Evolutionary conservation across 305 asterid genomes (phyloP).

Genomic region (Salvia sclarea): DNA sequence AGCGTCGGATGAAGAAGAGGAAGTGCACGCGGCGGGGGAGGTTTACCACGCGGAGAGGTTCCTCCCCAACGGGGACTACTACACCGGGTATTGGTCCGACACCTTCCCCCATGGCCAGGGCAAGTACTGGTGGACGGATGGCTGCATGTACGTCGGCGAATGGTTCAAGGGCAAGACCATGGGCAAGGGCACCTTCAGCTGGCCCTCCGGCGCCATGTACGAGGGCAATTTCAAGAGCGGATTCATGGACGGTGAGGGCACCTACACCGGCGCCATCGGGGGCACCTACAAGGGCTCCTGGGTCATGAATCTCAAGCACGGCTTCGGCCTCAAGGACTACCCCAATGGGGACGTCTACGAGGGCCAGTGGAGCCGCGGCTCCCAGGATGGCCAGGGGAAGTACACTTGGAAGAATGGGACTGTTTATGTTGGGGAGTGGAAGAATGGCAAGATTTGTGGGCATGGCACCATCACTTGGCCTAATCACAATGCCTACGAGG

Average conservation of each 20-base stretch:
- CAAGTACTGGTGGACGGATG: slow-evolving; percentile 92
- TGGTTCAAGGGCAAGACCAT: slow-evolving; percentile 65
- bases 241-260: slow-evolving; percentile 80
- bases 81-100: slow-evolving; percentile 77
- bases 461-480: slow-evolving; percentile 59
- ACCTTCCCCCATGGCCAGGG: slow-evolving; percentile 73
- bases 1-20: slow-evolving; percentile 40
- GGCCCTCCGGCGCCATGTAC: slow-evolving; percentile 73
- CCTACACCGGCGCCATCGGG: slow-evolving; percentile 58
- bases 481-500: slow-evolving; percentile 59
- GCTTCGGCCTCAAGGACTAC: slow-evolving; percentile 52
- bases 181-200: slow-evolving; percentile 61
- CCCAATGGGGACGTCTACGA: slow-evolving; percentile 58
- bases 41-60: slow-evolving; percentile 74
- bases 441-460: slow-evolving; percentile 53
- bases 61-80: slow-evolving; percentile 88
- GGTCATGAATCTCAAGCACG: slow-evolving; percentile 71
- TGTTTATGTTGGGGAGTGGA: slow-evolving; percentile 62
- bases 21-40: slow-evolving; percentile 57
- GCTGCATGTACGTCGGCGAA: slow-evolving; percentile 75
- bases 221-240: slow-evolving; percentile 85
- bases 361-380: slow-evolving; percentile 71
- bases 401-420: slow-evolving; percentile 69
- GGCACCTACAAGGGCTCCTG: slow-evolving; percentile 57
- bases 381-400: slow-evolving; percentile 60